These are phyloP conservation scores for Moesziomyces aphidis DNA, from an alignment of 1,284 basidiomycete species.

Conservation along the genomic window DNA sequence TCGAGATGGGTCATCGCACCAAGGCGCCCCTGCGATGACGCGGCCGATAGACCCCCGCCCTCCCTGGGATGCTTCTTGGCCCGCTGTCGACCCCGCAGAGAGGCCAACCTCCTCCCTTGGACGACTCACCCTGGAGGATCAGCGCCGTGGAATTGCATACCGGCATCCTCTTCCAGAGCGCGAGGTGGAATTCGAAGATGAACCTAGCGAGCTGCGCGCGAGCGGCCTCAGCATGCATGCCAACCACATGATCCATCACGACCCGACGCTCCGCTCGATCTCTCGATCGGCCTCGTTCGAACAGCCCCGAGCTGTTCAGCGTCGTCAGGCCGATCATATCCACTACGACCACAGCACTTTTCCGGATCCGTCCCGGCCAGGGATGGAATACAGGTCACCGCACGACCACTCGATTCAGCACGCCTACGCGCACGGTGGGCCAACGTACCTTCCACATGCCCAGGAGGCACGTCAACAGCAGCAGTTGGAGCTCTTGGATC, in stretches of 20 bases:
- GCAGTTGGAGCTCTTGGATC: constrained; percentile 39
- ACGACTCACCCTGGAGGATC: constrained; percentile 21
- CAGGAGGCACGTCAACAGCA: constrained; percentile 25
- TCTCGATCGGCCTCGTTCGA: constrained; percentile 34
- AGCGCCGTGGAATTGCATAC: not conserved
- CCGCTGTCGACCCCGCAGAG: constrained; percentile 1
- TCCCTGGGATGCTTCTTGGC: constrained; percentile 2
- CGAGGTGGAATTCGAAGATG: constrained; percentile 7
- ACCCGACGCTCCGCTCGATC: constrained; percentile 9
- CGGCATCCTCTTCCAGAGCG: not conserved
- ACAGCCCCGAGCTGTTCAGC: constrained; percentile 7
- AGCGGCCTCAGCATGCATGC: not conserved
- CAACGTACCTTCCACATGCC: constrained; percentile 6
- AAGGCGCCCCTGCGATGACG: not conserved
- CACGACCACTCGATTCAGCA: constrained; percentile 8
- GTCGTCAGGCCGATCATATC: not conserved
- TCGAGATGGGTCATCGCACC: not conserved
- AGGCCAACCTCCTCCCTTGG: constrained; percentile 13
- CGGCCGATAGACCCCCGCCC: not conserved
- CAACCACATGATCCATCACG: not conserved
- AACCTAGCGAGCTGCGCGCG: not conserved
- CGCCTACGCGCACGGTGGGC: not conserved
- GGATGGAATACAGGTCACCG: not conserved
- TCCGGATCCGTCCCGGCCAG: constrained; percentile 2
- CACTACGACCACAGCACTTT: constrained; percentile 1